A percentile compares a stretch with the other conserved stretches of the same genome.
phyloP scores from a whole-genome alignment of 305 asterid species.

The Solanum hybrid region DNA sequence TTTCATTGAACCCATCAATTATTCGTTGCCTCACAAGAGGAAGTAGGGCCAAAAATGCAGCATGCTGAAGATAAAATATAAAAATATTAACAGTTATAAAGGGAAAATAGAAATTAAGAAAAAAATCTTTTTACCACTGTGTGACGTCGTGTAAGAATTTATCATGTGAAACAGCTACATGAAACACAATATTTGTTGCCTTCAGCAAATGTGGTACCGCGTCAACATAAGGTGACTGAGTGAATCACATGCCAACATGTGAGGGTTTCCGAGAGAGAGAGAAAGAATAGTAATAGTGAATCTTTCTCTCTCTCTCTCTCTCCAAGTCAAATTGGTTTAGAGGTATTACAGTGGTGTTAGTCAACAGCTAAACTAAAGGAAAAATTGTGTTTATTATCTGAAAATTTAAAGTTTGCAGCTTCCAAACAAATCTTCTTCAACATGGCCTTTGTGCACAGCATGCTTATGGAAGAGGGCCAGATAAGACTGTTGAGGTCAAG shows the following conservation, averaged over 20 bases:
- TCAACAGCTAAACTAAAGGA: neutral
- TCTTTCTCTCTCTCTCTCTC: neutral
- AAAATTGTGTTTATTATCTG: neutral
- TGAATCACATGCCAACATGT: neutral
- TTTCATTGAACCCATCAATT: constrained; percentile 74
- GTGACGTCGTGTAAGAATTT: neutral
- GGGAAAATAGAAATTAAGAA: neutral
- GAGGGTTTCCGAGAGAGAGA: neutral
- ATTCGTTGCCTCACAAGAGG: constrained; percentile 82
- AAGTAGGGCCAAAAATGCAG: constrained; percentile 62
- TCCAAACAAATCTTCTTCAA: neutral
- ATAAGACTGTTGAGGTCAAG: neutral
- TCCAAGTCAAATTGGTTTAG: neutral
- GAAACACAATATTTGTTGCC: neutral
- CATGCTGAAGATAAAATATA: constrained; percentile 40
- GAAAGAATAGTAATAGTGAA: neutral
- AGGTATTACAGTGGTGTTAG: neutral
- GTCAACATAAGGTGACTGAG: neutral
- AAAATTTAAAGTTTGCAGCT: neutral
- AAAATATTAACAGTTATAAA: neutral
- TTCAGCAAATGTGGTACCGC: neutral
- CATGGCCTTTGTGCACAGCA: neutral
- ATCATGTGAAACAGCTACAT: neutral
- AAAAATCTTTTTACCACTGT: neutral
- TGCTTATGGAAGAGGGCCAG: neutral